These are phyloP conservation scores for Massospora cicadina DNA, from an alignment of 371 early-diverging fungal species.

Conservation along the genomic window DNA sequence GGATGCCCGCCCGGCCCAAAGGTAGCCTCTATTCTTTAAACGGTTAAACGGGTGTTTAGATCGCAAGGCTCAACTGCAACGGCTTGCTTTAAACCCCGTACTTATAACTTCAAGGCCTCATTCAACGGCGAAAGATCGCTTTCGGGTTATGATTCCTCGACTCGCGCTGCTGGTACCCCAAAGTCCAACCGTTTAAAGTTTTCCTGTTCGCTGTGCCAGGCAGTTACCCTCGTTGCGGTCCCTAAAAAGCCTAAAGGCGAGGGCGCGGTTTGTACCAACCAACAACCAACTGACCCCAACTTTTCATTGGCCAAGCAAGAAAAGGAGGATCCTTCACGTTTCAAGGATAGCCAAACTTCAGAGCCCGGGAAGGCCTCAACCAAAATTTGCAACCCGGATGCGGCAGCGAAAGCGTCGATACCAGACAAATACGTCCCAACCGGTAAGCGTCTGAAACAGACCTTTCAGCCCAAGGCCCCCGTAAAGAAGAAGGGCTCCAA, in stretches of 20 bases:
- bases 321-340: background rate
- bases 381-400: background rate
- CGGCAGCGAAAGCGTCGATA: background rate
- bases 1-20: background rate
- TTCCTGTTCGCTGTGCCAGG: slow-evolving; percentile 1
- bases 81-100: background rate
- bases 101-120: background rate
- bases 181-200: background rate
- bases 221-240: background rate
- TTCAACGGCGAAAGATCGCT: background rate
- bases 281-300: background rate
- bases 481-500: background rate
- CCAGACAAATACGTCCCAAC: no score
- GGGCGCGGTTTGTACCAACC: background rate
- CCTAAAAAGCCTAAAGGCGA: background rate
- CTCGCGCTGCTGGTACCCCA: background rate
- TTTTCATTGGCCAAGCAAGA: background rate
- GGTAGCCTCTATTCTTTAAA: background rate
- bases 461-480: background rate
- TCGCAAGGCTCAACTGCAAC: no score
- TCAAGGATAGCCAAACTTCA: background rate
- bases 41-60: background rate
- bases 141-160: background rate
- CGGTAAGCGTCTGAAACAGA: background rate
- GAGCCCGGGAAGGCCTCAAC: background rate